Evolutionary conservation across 345 rosid genomes (phyloP).

Genomic region (Dipteronia dyeriana): DNA sequence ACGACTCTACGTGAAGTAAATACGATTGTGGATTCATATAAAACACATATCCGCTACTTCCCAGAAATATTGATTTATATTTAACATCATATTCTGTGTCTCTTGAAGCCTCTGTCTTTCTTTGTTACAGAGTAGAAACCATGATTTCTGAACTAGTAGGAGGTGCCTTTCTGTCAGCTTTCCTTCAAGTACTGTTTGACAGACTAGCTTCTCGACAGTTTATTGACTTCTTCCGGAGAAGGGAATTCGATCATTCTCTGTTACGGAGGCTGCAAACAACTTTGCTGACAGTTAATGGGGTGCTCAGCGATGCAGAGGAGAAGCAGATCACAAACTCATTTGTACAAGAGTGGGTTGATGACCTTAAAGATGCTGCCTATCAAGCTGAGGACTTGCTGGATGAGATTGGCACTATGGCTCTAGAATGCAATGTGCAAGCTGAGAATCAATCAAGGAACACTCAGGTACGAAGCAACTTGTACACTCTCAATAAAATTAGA

Average conservation of each 20-base stretch:
- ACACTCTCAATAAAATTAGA: not conserved
- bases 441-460: not conserved
- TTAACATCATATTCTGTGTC: no score
- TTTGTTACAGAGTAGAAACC: not conserved
- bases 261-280: constrained; percentile 6
- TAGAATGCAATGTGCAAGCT: not conserved
- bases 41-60: no score
- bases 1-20: no score
- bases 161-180: constrained; percentile 18
- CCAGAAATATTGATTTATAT: no score
- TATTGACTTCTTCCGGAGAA: not conserved
- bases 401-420: not conserved
- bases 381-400: constrained; percentile 29
- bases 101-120: no score
- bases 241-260: not conserved
- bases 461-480: not conserved
- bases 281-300: constrained; percentile 11
- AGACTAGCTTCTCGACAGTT: constrained; percentile 15
- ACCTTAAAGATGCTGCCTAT: constrained; percentile 21
- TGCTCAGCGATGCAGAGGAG: constrained; percentile 22
- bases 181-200: constrained; percentile 23
- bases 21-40: no score
- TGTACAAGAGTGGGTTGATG: constrained; percentile 19
- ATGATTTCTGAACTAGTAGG: constrained; percentile 3
- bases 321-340: constrained; percentile 19